phyloP scores from a whole-genome alignment of 208 protist genomes.

The Leishmania aethiopica region DNA sequence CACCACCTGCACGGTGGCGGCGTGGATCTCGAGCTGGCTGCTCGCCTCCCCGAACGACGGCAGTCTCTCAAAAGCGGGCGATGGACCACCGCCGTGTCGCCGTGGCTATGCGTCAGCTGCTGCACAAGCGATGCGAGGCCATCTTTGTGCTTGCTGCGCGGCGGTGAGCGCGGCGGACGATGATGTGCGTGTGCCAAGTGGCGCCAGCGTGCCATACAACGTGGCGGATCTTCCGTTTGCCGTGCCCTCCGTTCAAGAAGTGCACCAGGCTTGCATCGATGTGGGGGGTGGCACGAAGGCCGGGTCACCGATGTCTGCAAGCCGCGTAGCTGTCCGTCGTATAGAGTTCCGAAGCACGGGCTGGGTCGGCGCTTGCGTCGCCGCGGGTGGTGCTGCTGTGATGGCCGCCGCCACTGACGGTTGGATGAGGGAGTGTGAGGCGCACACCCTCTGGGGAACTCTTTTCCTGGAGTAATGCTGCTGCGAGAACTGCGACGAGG shows the following conservation, averaged over 20 bases:
- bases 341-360: slow-evolving; percentile 23
- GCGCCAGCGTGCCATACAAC: background rate
- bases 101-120: background rate
- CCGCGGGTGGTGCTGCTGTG: slow-evolving; percentile 14
- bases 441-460: slow-evolving; percentile 14
- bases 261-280: background rate
- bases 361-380: slow-evolving; percentile 29
- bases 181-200: background rate
- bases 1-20: background rate
- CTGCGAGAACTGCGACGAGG: background rate
- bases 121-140: slow-evolving; percentile 14
- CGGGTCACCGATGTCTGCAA: background rate
- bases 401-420: background rate
- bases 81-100: background rate
- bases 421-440: slow-evolving; percentile 17
- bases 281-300: background rate
- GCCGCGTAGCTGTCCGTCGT: background rate
- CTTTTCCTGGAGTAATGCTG: slow-evolving; percentile 3
- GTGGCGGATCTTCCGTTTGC: slow-evolving; percentile 3
- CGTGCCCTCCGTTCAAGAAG: slow-evolving; percentile 1
- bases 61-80: background rate
- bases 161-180: background rate
- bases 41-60: background rate
- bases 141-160: slow-evolving; percentile 30
- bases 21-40: slow-evolving; percentile 15